Evolutionary conservation across 495 filamentous ascomycete species (phyloP), one percentile per base, ranked within the genome.

Genomic region (Diplogelasinospora grovesii): DNA sequence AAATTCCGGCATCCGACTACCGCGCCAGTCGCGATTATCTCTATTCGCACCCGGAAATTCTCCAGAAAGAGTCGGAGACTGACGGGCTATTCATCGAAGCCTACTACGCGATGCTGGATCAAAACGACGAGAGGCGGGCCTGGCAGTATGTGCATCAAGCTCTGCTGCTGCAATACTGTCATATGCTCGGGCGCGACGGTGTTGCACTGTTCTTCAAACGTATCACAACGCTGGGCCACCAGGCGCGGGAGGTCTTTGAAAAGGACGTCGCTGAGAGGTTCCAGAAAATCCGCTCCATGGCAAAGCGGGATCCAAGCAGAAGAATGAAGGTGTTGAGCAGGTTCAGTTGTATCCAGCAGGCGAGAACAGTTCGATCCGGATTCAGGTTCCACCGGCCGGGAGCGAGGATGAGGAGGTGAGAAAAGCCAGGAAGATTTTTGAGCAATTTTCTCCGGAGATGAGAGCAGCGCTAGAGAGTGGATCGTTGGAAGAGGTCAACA

Each of bases 331-430:
- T 8, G 85, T 93, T 11, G 90, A 97, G 68, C 90, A 95, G 58
- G 97, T 98, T 52, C 92, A 98, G 65, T 71, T 98, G 16, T 90
- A 98, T 58, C 89, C 92, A 11, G 88, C 97, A 15, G 89, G 96
- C 52, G 89, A 89, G 9, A 85, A 84, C 43, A 96, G 90, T 2
- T 80, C 81, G 36, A 97, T 98, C 54, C 88, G 85, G 61, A 96
- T 98, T 63, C 75, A 64, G 25, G 79, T 96, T 9, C 81, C 81
- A 23, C 78, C 86, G 8, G 57, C 67, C 9, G 66, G 73, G 29
- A 85, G 78, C 51, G 66, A 75, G 8, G 85, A 89, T 16, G 72
- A 76, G 11, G 75, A 66, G 10, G 82, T 78, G 49, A 67, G 81
- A 41, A 66, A 74, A 43, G 79, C 78, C 0, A 73, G 93, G 31